A percentile compares a stretch with the other conserved stretches of the same genome.
Evolutionary conservation across 2,329 filamentous ascomycete genomes (phyloP).

Genomic region (Ceratocystis cubensis): DNA sequence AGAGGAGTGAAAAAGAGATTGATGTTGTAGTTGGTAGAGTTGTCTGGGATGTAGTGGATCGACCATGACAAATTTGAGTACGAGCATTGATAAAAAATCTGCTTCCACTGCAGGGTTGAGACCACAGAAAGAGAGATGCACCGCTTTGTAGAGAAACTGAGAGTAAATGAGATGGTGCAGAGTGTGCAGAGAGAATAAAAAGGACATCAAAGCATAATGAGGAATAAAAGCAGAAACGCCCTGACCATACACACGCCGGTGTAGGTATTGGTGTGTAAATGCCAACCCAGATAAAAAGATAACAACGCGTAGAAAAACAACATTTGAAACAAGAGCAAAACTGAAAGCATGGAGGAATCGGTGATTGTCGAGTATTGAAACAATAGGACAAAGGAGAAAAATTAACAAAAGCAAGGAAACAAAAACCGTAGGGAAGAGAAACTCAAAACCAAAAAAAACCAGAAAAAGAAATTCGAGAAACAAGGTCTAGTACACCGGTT

Average conservation of each 20-base stretch:
- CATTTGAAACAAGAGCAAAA: conserved; percentile 22
- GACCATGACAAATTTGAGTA: neutral
- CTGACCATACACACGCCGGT: conserved; percentile 15
- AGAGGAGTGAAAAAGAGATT: neutral
- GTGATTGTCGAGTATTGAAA: neutral
- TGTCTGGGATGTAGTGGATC: neutral
- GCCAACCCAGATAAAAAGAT: conserved; percentile 5
- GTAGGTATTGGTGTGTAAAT: conserved; percentile 9
- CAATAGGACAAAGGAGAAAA: neutral
- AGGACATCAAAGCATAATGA: neutral
- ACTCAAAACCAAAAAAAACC: conserved; percentile 23
- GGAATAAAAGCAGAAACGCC: conserved; percentile 15
- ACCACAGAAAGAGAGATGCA: neutral
- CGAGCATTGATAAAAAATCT: neutral
- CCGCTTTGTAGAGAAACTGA: neutral
- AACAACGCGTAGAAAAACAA: conserved; percentile 15
- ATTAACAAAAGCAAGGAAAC: conserved; percentile 20
- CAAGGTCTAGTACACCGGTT: neutral
- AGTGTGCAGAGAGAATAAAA: neutral
- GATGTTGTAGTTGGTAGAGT: no score
- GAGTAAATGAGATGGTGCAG: neutral
- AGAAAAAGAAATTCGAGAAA: conserved; percentile 23
- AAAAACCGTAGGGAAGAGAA: conserved; percentile 21
- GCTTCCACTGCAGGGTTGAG: neutral
- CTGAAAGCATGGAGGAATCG: conserved; percentile 21